Percentiles rank a stretch among this genome's conserved stretches.
phyloP scores from a whole-genome alignment of 1,284 basidiomycete genomes.

The Ustilago lituana region DNA sequence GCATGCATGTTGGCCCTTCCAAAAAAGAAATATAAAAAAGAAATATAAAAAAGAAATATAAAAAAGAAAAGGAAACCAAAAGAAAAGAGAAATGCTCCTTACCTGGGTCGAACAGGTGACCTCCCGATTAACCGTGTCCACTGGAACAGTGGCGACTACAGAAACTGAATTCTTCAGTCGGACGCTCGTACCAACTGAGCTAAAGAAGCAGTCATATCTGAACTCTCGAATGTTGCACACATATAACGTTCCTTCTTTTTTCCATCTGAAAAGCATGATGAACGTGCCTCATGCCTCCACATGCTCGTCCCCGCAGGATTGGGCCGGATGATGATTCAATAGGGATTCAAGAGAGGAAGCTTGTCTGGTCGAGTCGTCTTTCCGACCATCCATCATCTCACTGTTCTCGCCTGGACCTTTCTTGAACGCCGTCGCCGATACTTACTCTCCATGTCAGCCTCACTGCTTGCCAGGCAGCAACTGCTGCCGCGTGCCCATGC shows the following conservation, averaged over 20 bases:
- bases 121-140: constrained; percentile 32
- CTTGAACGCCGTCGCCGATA: not conserved
- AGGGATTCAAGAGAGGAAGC: no score
- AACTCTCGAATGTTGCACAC: not conserved
- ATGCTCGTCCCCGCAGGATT: not conserved
- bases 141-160: constrained; percentile 18
- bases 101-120: constrained; percentile 55
- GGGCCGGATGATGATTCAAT: no score
- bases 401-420: not conserved
- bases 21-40: no score
- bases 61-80: not conserved
- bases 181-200: constrained; percentile 58
- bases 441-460: constrained; percentile 19
- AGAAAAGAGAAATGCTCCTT: constrained; percentile 39
- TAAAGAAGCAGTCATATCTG: constrained; percentile 28
- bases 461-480: constrained; percentile 4
- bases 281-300: constrained; percentile 12
- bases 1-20: no score
- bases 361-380: not conserved
- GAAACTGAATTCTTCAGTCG: constrained; percentile 54
- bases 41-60: not conserved
- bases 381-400: not conserved
- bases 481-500: constrained; percentile 11
- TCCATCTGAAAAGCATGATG: no score
- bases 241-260: no score